A percentile compares a stretch with the other conserved stretches of the same genome.
These are phyloP conservation scores for Lizonia empirigonia DNA, from an alignment of 2,329 filamentous ascomycete genomes.

Conservation along the genomic window DNA sequence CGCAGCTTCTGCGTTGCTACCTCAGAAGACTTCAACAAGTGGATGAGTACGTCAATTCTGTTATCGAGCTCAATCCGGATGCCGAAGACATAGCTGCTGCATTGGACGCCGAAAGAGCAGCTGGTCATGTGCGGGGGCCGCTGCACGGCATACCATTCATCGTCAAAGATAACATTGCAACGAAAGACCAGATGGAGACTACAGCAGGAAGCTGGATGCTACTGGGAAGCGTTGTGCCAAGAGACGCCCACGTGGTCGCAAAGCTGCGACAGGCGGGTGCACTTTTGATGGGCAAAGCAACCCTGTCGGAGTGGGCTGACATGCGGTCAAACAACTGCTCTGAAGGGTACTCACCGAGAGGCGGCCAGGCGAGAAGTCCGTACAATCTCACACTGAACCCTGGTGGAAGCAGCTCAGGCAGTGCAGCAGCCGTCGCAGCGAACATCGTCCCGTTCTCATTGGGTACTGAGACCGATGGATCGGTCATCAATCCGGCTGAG, in stretches of 20 bases:
- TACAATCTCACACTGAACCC: conserved; percentile 72
- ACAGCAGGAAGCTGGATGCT: conserved; percentile 74
- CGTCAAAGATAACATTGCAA: conserved; percentile 66
- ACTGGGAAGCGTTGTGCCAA: conserved; percentile 67
- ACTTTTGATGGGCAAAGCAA: conserved; percentile 70
- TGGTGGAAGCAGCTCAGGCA: conserved; percentile 71
- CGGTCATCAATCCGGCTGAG: conserved; percentile 72
- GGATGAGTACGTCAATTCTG: conserved; percentile 66
- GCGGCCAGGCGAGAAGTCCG: conserved; percentile 49
- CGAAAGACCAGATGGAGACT: conserved; percentile 73
- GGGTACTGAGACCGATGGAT: conserved; percentile 75
- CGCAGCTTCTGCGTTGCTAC: conserved; percentile 47
- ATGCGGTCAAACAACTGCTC: conserved; percentile 44
- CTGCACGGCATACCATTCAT: conserved; percentile 78
- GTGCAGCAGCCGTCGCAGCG: conserved; percentile 66
- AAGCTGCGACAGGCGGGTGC: conserved; percentile 69
- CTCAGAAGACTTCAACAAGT: conserved; percentile 65
- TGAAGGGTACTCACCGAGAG: conserved; percentile 42
- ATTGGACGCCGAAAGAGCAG: conserved; percentile 65
- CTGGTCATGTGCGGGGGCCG: conserved; percentile 64
- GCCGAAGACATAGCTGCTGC: conserved; percentile 64
- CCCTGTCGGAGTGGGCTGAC: conserved; percentile 72
- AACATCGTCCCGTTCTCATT: conserved; percentile 69
- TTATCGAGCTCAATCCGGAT: conserved; percentile 73
- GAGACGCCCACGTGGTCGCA: conserved; percentile 69